Conservation (phyloP, 129 eudicot species). For the Saussurea involucrata region DNA sequence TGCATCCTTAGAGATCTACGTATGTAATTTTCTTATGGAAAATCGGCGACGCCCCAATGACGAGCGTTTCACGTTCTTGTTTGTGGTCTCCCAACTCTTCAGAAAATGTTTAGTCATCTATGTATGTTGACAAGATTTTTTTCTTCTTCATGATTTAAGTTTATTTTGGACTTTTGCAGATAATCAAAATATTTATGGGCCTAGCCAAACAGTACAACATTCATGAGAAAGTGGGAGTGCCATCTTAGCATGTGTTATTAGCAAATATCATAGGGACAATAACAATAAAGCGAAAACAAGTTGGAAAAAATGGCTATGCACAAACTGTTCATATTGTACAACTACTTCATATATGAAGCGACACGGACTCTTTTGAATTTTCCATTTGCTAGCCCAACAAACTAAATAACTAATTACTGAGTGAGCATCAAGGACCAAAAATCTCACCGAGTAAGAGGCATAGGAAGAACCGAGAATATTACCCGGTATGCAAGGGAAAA, state of each 20-base stretch:
- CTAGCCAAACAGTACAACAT: background rate
- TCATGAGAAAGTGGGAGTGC: background rate
- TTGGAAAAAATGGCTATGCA: background rate
- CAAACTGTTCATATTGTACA: background rate
- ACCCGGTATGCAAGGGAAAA: background rate
- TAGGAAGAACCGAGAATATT: background rate
- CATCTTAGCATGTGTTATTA: background rate
- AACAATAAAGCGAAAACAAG: background rate
- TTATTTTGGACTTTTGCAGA: background rate
- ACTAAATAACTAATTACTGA: background rate
- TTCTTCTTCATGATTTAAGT: background rate
- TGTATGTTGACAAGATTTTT: background rate
- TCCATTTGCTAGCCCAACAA: background rate
- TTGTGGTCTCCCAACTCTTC: background rate
- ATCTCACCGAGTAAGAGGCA: too few relatives aligned
- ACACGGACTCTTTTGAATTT: background rate
- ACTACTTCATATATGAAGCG: background rate
- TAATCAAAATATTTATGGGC: background rate
- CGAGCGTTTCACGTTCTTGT: background rate
- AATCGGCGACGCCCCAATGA: background rate
- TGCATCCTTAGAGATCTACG: background rate
- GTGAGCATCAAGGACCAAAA: background rate
- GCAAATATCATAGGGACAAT: background rate
- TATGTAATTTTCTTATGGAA: background rate
- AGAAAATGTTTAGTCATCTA: background rate